Evolutionary conservation across 2,329 filamentous ascomycete species (phyloP).

Genomic region (Epichloe sibirici): DNA sequence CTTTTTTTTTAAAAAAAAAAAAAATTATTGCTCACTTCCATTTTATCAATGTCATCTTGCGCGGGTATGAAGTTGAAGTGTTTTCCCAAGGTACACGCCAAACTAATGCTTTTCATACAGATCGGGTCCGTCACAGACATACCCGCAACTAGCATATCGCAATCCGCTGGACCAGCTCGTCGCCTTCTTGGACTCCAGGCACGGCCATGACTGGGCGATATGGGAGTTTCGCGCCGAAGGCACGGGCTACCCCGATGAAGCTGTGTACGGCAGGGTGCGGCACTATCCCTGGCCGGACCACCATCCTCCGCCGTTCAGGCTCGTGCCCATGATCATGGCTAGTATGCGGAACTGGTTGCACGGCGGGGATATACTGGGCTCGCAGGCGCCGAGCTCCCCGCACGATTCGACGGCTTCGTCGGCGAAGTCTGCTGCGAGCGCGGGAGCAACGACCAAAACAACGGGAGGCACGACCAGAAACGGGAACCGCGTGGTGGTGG

Average conservation of each 20-base stretch:
- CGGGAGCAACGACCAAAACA: not conserved
- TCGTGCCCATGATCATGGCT: constrained; percentile 80
- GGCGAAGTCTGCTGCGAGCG: not conserved
- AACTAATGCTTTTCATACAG: constrained; percentile 31
- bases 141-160: constrained; percentile 83
- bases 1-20: not conserved
- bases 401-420: not conserved
- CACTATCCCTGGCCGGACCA: constrained; percentile 98
- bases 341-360: constrained; percentile 85
- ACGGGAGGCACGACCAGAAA: constrained; percentile 14
- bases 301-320: constrained; percentile 82
- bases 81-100: too few species aligned
- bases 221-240: constrained; percentile 98
- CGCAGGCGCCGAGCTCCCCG: not conserved
- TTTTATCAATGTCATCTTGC: too few species aligned
- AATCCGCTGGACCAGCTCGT: constrained; percentile 85
- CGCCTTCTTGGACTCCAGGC: constrained; percentile 74
- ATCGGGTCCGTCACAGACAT: constrained; percentile 80
- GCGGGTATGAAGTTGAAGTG: not conserved
- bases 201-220: constrained; percentile 78
- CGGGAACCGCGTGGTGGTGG: constrained; percentile 59
- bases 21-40: too few species aligned
- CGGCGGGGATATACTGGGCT: constrained; percentile 29
- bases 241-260: constrained; percentile 84
- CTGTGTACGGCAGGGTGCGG: constrained; percentile 72